Conservation (phyloP, 768 basidiomycete species). For the Stropharia rugosoannulata region DNA sequence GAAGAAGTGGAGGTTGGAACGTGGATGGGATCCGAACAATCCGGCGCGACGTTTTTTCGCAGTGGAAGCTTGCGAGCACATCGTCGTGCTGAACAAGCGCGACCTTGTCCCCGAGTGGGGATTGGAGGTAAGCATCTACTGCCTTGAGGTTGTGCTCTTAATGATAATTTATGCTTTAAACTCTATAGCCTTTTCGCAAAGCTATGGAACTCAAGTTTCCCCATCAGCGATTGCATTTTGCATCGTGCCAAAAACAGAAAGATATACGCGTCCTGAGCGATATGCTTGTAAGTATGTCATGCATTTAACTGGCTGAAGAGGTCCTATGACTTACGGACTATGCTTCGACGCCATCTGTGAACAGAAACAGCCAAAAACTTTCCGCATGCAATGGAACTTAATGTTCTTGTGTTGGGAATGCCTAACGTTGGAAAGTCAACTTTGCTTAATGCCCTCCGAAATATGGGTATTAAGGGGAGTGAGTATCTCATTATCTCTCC, state of each 20-base stretch:
- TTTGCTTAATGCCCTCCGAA: conserved; percentile 85
- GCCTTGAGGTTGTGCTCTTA: conserved; percentile 9
- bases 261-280: conserved; percentile 67
- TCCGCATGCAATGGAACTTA: conserved; percentile 72
- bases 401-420: conserved; percentile 96
- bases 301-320: conserved; percentile 13
- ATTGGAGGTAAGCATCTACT: conserved; percentile 60
- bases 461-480: conserved; percentile 87
- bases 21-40: conserved; percentile 53
- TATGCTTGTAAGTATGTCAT: conserved; percentile 70
- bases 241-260: conserved; percentile 65
- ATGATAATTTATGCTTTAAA: conserved; percentile 1
- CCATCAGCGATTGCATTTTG: conserved; percentile 66
- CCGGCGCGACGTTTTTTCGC: conserved; percentile 37
- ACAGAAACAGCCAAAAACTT: conserved; percentile 69
- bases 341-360: background rate
- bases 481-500: conserved; percentile 29
- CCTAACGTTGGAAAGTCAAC: conserved; percentile 99
- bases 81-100: conserved; percentile 91
- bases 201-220: conserved; percentile 74
- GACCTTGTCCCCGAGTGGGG: conserved; percentile 91
- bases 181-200: conserved; percentile 64
- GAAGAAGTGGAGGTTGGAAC: conserved; percentile 66
- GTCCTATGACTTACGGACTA: conserved; percentile 5
- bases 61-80: conserved; percentile 66